A percentile compares a stretch with the other conserved stretches of the same genome.
Evolutionary conservation across 2,329 filamentous ascomycete species (phyloP).

Genomic region (Claviceps pusilla): DNA sequence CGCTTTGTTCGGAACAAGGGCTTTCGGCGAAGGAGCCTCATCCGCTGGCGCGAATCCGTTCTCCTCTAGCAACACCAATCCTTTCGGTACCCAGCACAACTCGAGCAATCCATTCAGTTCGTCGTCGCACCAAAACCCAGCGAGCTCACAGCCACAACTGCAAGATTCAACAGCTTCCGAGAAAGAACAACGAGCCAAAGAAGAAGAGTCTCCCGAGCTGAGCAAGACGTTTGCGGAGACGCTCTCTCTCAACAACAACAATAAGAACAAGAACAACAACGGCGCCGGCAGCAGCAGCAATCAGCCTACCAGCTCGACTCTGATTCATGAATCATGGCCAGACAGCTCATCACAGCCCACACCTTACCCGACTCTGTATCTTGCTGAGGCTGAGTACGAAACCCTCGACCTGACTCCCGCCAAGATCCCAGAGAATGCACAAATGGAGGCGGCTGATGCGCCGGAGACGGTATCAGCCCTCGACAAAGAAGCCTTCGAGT

Average conservation of each 20-base stretch:
- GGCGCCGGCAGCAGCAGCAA: conserved; percentile 17
- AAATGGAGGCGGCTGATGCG: conserved; percentile 25
- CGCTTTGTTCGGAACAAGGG: conserved; percentile 48
- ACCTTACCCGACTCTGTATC: conserved; percentile 62
- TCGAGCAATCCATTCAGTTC: conserved; percentile 18
- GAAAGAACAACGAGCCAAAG: conserved; percentile 1
- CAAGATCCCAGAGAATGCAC: conserved; percentile 35
- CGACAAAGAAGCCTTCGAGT: conserved; percentile 60
- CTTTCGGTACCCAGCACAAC: conserved; percentile 22
- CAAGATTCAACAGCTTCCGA: conserved; percentile 11
- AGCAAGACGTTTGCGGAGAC: conserved; percentile 56
- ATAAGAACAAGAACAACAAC: conserved; percentile 31
- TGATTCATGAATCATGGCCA: conserved; percentile 61
- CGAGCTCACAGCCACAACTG: conserved; percentile 15
- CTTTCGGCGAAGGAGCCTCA: conserved; percentile 20
- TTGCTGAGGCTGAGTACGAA: conserved; percentile 84
- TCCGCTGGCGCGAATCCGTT: conserved; percentile 41
- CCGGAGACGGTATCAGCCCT: conserved; percentile 29
- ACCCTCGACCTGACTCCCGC: conserved; percentile 49
- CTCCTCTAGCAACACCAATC: conserved; percentile 32
- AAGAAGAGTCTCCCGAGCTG: conserved; percentile 22
- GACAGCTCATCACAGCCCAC: conserved; percentile 44
- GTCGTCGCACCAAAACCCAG: conserved; percentile 13
- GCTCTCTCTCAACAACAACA: conserved; percentile 52
- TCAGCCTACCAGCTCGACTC: conserved; percentile 18